phyloP scores from a whole-genome alignment of 495 filamentous ascomycete species.

The Rostrohypoxylon terebratum region DNA sequence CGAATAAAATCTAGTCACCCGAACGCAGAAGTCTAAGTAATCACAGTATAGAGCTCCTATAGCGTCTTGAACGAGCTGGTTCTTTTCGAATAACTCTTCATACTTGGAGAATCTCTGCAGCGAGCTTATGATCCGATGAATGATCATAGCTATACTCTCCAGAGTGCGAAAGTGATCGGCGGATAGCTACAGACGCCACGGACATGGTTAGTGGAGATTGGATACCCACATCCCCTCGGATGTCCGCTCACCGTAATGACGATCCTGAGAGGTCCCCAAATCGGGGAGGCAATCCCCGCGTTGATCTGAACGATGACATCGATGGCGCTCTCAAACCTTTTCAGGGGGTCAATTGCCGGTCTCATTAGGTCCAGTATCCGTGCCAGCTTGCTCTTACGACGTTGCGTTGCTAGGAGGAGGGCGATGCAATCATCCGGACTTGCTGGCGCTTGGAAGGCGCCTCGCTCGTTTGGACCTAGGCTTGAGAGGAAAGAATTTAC shows the following conservation, averaged over 20 bases:
- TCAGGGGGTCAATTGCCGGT: constrained; percentile 35
- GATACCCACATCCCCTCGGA: neutral
- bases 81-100: constrained; percentile 43
- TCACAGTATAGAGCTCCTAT: constrained; percentile 47
- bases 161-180: constrained; percentile 47
- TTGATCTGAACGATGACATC: constrained; percentile 43
- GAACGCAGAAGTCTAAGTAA: constrained; percentile 46
- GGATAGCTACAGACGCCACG: constrained; percentile 17
- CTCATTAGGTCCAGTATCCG: constrained; percentile 34
- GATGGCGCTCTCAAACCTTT: constrained; percentile 38
- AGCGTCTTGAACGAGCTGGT: constrained; percentile 41
- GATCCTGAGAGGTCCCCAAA: constrained; percentile 39
- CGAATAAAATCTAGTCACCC: constrained; percentile 44
- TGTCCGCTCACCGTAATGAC: constrained; percentile 34
- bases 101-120: constrained; percentile 47
- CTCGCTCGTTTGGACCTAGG: constrained; percentile 26
- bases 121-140: constrained; percentile 45
- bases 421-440: constrained; percentile 36
- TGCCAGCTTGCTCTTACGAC: constrained; percentile 32
- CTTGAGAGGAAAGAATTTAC: constrained; percentile 34
- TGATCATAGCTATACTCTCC: constrained; percentile 45
- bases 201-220: constrained; percentile 21
- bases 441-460: constrained; percentile 25
- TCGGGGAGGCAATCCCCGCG: constrained; percentile 39
- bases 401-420: constrained; percentile 34